Evolutionary conservation across 768 basidiomycete species (phyloP).

Genomic region (Phanerodontia chrysosporium): DNA sequence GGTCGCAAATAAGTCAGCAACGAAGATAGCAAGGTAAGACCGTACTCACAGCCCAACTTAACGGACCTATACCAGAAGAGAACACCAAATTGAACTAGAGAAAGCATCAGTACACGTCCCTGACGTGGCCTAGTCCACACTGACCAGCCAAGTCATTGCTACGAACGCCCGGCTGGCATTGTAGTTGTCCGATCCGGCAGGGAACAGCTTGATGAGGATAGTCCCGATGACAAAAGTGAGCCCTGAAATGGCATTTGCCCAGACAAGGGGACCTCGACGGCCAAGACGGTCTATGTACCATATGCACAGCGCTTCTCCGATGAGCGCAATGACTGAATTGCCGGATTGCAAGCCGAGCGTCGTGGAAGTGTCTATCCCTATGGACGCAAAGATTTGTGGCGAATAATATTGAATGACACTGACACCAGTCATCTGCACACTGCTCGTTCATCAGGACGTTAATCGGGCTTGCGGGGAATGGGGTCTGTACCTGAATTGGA

Average conservation of each 20-base stretch:
- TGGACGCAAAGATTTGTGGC: constrained; percentile 17
- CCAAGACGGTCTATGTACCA: constrained; percentile 24
- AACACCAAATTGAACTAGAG: constrained; percentile 23
- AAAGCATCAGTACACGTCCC: background rate
- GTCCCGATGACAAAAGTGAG: constrained; percentile 23
- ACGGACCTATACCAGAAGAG: constrained; percentile 20
- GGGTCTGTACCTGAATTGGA: constrained; percentile 18
- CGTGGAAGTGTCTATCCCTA: constrained; percentile 21
- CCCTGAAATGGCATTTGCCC: constrained; percentile 21
- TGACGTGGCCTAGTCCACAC: background rate
- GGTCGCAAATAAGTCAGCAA: background rate
- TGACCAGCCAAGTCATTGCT: constrained; percentile 24
- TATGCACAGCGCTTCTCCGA: constrained; percentile 38
- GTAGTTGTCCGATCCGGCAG: constrained; percentile 17
- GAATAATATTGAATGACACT: constrained; percentile 37
- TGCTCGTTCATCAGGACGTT: constrained; percentile 36
- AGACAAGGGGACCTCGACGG: constrained; percentile 18
- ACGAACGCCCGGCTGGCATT: constrained; percentile 23
- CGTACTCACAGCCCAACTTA: constrained; percentile 21
- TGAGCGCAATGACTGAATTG: constrained; percentile 50
- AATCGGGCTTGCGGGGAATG: constrained; percentile 17
- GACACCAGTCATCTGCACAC: constrained; percentile 57
- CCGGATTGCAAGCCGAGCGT: constrained; percentile 51
- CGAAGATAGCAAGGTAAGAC: background rate
- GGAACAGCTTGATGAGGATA: constrained; percentile 20